A percentile compares a stretch with the other conserved stretches of the same genome.
phyloP scores from a whole-genome alignment of 179 eudicot species.

The Monotropa hypopitys region DNA sequence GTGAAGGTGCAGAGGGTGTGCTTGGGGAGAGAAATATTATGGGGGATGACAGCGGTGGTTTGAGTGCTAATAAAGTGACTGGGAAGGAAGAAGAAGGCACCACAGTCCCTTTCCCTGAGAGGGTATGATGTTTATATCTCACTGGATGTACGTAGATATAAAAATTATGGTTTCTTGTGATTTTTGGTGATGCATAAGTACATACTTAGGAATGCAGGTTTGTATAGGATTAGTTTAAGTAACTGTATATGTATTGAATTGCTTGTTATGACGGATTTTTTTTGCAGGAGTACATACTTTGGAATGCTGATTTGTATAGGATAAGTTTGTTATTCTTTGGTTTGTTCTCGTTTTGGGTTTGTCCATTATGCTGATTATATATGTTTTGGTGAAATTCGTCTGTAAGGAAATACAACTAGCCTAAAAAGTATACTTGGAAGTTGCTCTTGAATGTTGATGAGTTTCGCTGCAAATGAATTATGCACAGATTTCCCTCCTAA shows the following conservation, averaged over 20 bases:
- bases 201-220: neutral
- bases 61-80: constrained; percentile 68
- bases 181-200: neutral
- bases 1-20: neutral
- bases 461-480: neutral
- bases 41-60: constrained; percentile 82
- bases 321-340: too few species aligned
- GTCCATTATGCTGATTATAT: neutral
- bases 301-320: neutral
- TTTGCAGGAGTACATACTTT: neutral
- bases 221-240: too few species aligned
- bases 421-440: neutral
- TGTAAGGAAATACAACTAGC: neutral
- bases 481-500: neutral
- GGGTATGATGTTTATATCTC: constrained; percentile 21
- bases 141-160: neutral
- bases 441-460: neutral
- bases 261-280: neutral
- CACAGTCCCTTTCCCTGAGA: constrained; percentile 64
- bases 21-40: constrained; percentile 22
- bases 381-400: neutral
- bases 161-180: neutral
- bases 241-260: too few species aligned
- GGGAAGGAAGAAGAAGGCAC: constrained; percentile 47
- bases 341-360: neutral